A percentile compares a stretch with the other conserved stretches of the same genome.
Conservation (phyloP, 2,329 filamentous ascomycete genomes). For the Epichloe uncinata region DNA sequence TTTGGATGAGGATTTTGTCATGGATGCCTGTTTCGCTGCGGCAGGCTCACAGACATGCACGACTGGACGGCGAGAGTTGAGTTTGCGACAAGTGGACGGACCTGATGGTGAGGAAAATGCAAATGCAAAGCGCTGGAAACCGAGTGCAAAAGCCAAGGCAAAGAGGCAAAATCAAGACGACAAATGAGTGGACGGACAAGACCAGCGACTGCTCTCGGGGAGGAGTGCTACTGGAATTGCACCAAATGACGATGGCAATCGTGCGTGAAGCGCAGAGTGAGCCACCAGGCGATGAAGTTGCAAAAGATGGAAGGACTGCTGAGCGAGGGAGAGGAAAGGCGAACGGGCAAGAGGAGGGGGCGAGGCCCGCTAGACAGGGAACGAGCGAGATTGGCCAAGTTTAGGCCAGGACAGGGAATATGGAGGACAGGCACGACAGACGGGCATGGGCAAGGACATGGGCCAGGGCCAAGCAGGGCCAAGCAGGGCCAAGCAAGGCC, state of each 20-base stretch:
- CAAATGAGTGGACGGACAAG: constrained; percentile 47
- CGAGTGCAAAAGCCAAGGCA: constrained; percentile 9
- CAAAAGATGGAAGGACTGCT: constrained; percentile 3
- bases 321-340: constrained; percentile 7
- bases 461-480: not conserved
- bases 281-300: constrained; percentile 5
- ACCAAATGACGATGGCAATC: constrained; percentile 23
- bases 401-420: not conserved
- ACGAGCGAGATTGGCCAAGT: constrained; percentile 5
- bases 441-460: not conserved
- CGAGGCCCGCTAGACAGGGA: constrained; percentile 5
- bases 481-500: too few relatives aligned
- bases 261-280: constrained; percentile 4
- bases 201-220: constrained; percentile 39
- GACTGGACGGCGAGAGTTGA: not conserved
- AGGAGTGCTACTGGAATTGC: constrained; percentile 43
- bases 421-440: constrained; percentile 1
- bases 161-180: constrained; percentile 16
- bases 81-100: not conserved
- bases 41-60: not conserved
- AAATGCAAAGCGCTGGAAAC: constrained; percentile 7
- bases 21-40: not conserved
- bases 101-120: constrained; percentile 3
- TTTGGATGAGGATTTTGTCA: not conserved
- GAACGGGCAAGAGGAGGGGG: constrained; percentile 5